Conservation (phyloP, 1,139 yeast genomes). For the Nadsonia starkeyi-henricii region DNA sequence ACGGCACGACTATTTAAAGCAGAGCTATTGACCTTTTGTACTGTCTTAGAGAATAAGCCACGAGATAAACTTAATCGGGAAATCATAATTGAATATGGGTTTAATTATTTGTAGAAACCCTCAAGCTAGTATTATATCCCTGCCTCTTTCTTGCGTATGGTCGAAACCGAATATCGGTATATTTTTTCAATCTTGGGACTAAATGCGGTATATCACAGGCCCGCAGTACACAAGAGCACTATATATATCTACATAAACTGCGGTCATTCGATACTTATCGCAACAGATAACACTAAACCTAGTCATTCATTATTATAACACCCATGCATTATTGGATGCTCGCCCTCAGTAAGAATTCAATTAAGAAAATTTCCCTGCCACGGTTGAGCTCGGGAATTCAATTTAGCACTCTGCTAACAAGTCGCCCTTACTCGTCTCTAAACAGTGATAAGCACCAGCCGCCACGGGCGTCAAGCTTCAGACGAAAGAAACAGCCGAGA, state of each 20-base stretch:
- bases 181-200: background rate
- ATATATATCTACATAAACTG: too few species aligned
- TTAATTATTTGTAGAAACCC: background rate
- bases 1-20: constrained; percentile 24
- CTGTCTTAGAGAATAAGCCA: constrained; percentile 1
- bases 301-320: too few species aligned
- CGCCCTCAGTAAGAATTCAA: too few species aligned
- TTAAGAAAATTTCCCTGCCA: too few species aligned
- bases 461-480: background rate
- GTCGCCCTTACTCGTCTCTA: background rate
- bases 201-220: background rate
- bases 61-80: background rate
- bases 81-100: background rate
- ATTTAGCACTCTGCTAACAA: too few species aligned
- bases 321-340: too few species aligned
- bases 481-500: background rate
- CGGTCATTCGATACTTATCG: too few species aligned
- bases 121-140: too few species aligned
- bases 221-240: background rate
- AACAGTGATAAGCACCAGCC: background rate
- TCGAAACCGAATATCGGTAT: background rate
- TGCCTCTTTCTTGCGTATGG: too few species aligned
- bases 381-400: too few species aligned
- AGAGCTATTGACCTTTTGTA: background rate
- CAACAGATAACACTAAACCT: too few species aligned